These are phyloP conservation scores for Lactifluus volemus DNA, from an alignment of 768 basidiomycete genomes.

Conservation along the genomic window DNA sequence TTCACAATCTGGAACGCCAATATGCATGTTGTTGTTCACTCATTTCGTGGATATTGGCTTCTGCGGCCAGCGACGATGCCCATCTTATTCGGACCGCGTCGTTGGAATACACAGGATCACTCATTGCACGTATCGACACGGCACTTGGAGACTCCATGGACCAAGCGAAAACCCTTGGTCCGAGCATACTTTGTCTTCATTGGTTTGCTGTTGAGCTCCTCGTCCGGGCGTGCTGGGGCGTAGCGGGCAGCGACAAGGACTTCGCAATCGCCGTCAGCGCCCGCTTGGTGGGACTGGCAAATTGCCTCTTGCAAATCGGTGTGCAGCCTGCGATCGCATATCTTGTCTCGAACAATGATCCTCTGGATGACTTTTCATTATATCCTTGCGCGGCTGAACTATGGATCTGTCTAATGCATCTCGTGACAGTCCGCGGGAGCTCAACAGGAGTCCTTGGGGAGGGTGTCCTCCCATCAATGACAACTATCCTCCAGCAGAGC, in stretches of 20 bases:
- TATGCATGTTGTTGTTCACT: slow-evolving; percentile 28
- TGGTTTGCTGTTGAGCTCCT: slow-evolving; percentile 18
- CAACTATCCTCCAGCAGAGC: slow-evolving; percentile 27
- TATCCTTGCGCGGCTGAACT: slow-evolving; percentile 46
- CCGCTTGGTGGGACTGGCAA: neutral
- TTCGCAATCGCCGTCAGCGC: neutral
- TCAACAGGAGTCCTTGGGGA: slow-evolving; percentile 14
- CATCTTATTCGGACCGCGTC: slow-evolving; percentile 12
- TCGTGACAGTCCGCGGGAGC: slow-evolving; percentile 14
- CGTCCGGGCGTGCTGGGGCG: slow-evolving; percentile 2
- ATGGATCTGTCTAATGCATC: slow-evolving; percentile 70
- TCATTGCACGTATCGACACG: slow-evolving; percentile 15
- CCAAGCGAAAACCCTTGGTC: neutral
- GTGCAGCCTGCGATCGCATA: slow-evolving; percentile 37
- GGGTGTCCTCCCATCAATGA: slow-evolving; percentile 37
- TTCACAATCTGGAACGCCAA: slow-evolving; percentile 33
- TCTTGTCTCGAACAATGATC: slow-evolving; percentile 28
- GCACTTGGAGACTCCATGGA: neutral
- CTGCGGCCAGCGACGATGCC: neutral
- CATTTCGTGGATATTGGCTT: slow-evolving; percentile 10
- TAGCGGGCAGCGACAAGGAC: slow-evolving; percentile 1
- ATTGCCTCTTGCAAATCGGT: slow-evolving; percentile 44
- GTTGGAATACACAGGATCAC: slow-evolving; percentile 10
- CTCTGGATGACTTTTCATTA: slow-evolving; percentile 31
- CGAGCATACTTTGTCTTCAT: slow-evolving; percentile 3